A percentile compares a stretch with the other conserved stretches of the same genome.
Conservation (phyloP, 2,329 filamentous ascomycete species). For the Sarocladiaceae sp. region DNA sequence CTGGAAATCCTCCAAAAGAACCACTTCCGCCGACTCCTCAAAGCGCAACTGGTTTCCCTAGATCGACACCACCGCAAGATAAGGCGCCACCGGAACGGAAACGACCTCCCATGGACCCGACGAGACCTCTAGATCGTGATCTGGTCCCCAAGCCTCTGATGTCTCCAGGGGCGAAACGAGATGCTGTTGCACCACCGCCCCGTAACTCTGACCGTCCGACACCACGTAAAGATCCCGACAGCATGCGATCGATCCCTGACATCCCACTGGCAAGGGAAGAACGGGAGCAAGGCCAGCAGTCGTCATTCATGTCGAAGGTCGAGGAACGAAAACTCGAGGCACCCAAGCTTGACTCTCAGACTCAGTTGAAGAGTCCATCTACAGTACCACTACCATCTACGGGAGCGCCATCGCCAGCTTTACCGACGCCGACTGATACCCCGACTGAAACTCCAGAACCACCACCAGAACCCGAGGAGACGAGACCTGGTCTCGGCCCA, state of each 20-base stretch:
- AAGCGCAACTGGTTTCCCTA: conserved; percentile 11
- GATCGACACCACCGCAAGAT: conserved; percentile 23
- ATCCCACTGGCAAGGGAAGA: not conserved
- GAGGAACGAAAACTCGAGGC: conserved; percentile 11
- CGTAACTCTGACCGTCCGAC: conserved; percentile 44
- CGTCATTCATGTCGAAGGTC: conserved; percentile 11
- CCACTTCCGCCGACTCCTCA: conserved; percentile 15
- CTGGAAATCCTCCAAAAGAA: not conserved
- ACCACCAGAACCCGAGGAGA: conserved; percentile 21
- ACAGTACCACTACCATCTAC: conserved; percentile 19
- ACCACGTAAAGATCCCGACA: conserved; percentile 30
- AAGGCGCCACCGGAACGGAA: conserved; percentile 55
- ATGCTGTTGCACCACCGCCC: conserved; percentile 40
- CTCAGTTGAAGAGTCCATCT: conserved; percentile 16
- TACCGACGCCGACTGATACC: conserved; percentile 13
- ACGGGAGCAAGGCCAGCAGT: not conserved
- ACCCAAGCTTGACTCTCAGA: conserved; percentile 9
- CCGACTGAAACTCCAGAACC: conserved; percentile 18
- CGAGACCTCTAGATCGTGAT: conserved; percentile 47
- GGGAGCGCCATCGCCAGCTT: conserved; percentile 16
- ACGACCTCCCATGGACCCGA: conserved; percentile 59
- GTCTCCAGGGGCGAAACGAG: conserved; percentile 40
- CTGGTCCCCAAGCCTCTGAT: conserved; percentile 53
- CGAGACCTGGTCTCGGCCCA: conserved; percentile 72
- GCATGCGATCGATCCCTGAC: not conserved